Base-by-base conservation (phyloP, 1,284 basidiomycete genomes). In the Leccinum ponderosum region DNA sequence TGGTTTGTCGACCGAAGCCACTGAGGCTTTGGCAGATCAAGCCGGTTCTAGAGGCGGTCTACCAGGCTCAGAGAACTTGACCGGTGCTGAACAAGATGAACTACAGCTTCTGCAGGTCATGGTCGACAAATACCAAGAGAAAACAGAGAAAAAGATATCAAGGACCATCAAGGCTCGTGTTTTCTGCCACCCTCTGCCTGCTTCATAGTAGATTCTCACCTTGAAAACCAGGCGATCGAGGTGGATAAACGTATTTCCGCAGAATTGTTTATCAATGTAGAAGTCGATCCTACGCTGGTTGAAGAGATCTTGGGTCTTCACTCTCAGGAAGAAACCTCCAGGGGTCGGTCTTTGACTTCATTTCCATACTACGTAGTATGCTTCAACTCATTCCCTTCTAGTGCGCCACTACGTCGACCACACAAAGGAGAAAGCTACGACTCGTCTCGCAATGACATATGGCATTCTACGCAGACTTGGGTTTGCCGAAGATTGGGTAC, bases 51-150 rank as follows among this genome's bases (percentile, higher is more conserved):
- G n/a, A 54, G 61, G 53, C 42, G 17, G 50, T 58, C 59, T 56
- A 22, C 64, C 57, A 55, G 58, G 58, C 44, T 20, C 57, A 7
- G 73, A 76, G 57, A 75, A 72, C 48, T 22, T 25, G 22, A 75
- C 74, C 58, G 76, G 78, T 62, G 70, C 71, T 7, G 76, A 78
- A 29, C 79, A 78, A 53, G 76, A 73, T n/a, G 84, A 85, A 68
- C 83, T 87, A 60, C 80, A 68, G 33, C 61, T 67, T 37, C 74
- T 91, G 56, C 89, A 92, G 74, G 76, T 70, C 57, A 71, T 94
- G 52, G 84, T 95, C 0, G 95, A 98, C 65, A 89, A 86, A 68
- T 79, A 93, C 33, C 93, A 97, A 69, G 94, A 96, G 15, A 94
- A 89, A 68, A 91, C 86, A 2, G 94, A 98, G 71, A 96, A 91